Base-by-base conservation (phyloP, 805 yeast species). In the Metschnikowia gelsemii region DNA sequence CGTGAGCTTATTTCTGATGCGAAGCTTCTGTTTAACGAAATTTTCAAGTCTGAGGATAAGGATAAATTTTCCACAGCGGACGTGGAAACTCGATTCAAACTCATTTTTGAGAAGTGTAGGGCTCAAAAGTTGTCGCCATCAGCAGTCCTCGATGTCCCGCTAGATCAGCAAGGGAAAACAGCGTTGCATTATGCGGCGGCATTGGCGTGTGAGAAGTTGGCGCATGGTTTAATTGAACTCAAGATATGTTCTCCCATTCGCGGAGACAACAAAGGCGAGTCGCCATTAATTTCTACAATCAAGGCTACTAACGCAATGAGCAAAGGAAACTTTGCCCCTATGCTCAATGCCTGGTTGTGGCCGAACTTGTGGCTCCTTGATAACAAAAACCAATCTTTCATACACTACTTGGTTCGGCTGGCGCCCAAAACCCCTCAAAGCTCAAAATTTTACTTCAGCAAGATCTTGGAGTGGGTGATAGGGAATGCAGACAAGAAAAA, bases 301-400 rank as follows among this genome's bases (percentile, higher is more conserved):
- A 79, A 76, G 62, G 96, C 80, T 39, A 89, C 89, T 38, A 88
- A 87, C 57, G 77, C 89, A 47, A 82, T 84, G 64, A 96, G 88
- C 51, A 76, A 79, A 47, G 80, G 84, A 0, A 78, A 87, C 13
- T 93, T 93, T 63, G 76, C 76, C 37, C 77, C 78, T 38, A 63
- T 93, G 37, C 68, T 93, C 39, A 84, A 81, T 51, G 49, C 59
- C 25, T 70, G 80, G 55, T 64, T 91, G 20, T 86, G 85, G 59
- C 96, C 96, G 0, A 53, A 57, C 38, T 47, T 70, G 35, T 63
- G 64, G 64, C 57, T 70, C 37, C 57, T 59, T 36, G 69, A 91
- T 59, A 74, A 77, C 39, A 79, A 81, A 54, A 82, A 83, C 30
- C 77, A 96, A 54, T 80, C 96, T 0, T 79, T 93, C 11, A 64